Evolutionary conservation across 768 basidiomycete species (phyloP).

Genomic region (Panaeolus papilionaceus): DNA sequence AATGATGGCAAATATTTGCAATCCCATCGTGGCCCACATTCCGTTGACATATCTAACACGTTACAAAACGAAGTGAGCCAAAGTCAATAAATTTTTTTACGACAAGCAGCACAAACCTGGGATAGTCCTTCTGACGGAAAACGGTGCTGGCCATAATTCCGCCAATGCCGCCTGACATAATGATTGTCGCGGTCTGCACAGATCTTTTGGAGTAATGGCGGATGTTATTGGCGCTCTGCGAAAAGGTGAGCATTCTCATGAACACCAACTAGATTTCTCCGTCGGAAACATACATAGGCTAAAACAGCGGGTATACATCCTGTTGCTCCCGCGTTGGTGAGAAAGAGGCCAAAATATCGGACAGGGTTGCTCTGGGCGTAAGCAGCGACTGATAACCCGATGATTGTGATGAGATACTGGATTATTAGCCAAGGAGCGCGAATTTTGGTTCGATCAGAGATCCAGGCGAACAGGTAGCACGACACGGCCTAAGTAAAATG

Average conservation of each 20-base stretch:
- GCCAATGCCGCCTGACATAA: conserved; percentile 42
- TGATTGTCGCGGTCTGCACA: conserved; percentile 40
- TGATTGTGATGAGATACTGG: conserved; percentile 35
- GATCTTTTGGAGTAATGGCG: conserved; percentile 41
- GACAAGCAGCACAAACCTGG: conserved; percentile 26
- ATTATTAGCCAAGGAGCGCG: conserved; percentile 37
- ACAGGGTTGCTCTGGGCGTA: conserved; percentile 31
- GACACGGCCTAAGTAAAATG: conserved; percentile 32
- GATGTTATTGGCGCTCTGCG: conserved; percentile 25
- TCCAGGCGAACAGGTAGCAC: conserved; percentile 39
- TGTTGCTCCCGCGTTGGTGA: conserved; percentile 39
- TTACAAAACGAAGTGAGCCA: too few species aligned
- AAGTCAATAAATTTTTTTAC: neutral
- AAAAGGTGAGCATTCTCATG: conserved; percentile 11
- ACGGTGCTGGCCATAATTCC: conserved; percentile 45
- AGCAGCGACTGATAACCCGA: conserved; percentile 36
- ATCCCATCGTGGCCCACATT: conserved; percentile 32
- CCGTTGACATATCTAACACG: conserved; percentile 28
- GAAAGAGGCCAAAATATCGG: conserved; percentile 42
- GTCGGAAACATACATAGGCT: conserved; percentile 35
- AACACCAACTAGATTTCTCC: neutral
- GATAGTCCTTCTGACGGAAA: conserved; percentile 41
- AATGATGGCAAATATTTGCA: conserved; percentile 26
- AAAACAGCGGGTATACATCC: conserved; percentile 40
- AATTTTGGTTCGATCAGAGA: conserved; percentile 38